Conservation (phyloP, 2,329 filamentous ascomycete species). For the Phaeomoniella chlamydospora region DNA sequence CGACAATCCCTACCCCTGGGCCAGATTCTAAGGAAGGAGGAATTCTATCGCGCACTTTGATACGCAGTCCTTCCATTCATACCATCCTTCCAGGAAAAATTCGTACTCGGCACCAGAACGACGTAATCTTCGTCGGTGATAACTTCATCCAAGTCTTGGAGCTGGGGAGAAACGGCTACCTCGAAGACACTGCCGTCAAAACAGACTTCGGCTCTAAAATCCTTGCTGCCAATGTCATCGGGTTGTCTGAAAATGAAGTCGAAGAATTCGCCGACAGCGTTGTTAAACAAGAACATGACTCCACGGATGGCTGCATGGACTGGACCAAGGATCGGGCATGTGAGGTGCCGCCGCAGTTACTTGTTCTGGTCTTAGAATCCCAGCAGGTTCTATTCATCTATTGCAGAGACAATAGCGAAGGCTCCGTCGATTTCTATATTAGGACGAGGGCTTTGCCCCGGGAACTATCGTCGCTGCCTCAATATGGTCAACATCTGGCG, state of each 20-base stretch:
- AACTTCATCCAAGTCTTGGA: slow-evolving; percentile 70
- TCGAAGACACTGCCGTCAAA: slow-evolving; percentile 65
- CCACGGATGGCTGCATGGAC: background rate
- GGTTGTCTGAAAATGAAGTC: slow-evolving; percentile 35
- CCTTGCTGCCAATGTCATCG: slow-evolving; percentile 59
- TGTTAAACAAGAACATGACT: slow-evolving; percentile 11
- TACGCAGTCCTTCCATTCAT: slow-evolving; percentile 60
- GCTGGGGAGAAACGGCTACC: slow-evolving; percentile 47
- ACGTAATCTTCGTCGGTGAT: slow-evolving; percentile 78
- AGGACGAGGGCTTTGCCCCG: slow-evolving; percentile 45
- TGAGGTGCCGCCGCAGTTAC: slow-evolving; percentile 59
- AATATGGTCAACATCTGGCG: slow-evolving; percentile 52
- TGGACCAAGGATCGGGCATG: background rate
- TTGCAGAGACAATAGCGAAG: slow-evolving; percentile 31
- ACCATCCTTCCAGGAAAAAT: slow-evolving; percentile 71
- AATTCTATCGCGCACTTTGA: slow-evolving; percentile 62
- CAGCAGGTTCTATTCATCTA: slow-evolving; percentile 67
- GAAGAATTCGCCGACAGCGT: slow-evolving; percentile 12
- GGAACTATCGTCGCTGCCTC: slow-evolving; percentile 35
- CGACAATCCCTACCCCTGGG: too few species aligned
- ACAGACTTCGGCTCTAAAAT: slow-evolving; percentile 68
- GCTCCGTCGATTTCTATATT: slow-evolving; percentile 44
- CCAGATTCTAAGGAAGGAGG: too few species aligned
- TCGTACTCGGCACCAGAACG: slow-evolving; percentile 54
- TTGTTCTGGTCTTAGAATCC: slow-evolving; percentile 62